These are phyloP conservation scores for Ophiobolus disseminans DNA, from an alignment of 2,329 filamentous ascomycete genomes.

Conservation along the genomic window DNA sequence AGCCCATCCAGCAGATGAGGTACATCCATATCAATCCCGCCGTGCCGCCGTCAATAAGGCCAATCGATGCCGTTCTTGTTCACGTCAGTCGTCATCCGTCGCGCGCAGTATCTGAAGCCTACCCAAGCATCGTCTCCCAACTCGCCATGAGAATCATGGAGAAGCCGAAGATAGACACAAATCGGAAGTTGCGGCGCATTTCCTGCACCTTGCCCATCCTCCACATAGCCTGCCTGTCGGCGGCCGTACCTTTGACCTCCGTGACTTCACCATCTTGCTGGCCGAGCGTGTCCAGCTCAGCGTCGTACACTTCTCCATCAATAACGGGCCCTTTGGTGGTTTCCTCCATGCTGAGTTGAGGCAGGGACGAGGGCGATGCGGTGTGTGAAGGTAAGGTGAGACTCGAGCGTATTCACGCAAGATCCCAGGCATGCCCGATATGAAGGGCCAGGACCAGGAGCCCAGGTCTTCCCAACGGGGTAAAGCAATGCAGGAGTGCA, in stretches of 20 bases:
- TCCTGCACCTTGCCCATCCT: constrained; percentile 31
- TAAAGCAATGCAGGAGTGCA: neutral
- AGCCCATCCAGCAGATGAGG: constrained; percentile 19
- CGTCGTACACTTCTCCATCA: constrained; percentile 15
- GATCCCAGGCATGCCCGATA: neutral
- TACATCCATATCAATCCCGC: constrained; percentile 35
- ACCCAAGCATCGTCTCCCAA: constrained; percentile 20
- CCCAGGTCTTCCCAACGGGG: neutral
- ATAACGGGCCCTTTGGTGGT: constrained; percentile 15
- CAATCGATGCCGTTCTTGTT: neutral
- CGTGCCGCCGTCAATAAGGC: constrained; percentile 13
- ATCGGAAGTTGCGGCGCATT: constrained; percentile 26
- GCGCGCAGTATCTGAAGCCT: neutral
- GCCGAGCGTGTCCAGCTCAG: constrained; percentile 3
- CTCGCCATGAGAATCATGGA: constrained; percentile 25
- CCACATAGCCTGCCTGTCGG: constrained; percentile 26
- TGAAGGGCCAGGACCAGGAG: neutral
- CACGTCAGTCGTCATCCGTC: neutral
- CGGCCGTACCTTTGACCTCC: constrained; percentile 18
- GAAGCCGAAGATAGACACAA: constrained; percentile 30
- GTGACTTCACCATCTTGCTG: constrained; percentile 2
- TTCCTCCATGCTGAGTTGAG: neutral
- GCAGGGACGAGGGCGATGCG: neutral
- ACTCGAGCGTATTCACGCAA: neutral
- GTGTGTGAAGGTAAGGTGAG: neutral